Evolutionary conservation across 2,329 filamentous ascomycete species (phyloP).

Genomic region (Aspergillus texensis): DNA sequence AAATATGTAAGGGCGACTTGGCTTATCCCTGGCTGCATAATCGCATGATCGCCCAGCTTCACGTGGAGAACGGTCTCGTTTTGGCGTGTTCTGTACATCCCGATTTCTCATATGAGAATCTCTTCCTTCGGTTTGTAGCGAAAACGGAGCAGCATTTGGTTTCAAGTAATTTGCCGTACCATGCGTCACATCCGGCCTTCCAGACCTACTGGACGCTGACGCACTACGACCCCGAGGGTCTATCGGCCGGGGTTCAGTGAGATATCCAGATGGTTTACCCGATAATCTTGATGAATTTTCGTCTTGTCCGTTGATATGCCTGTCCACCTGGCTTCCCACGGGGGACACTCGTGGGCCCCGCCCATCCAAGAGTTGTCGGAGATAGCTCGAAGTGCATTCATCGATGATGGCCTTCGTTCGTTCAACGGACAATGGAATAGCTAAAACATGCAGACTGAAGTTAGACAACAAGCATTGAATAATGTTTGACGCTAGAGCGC

Average conservation of each 20-base stretch:
- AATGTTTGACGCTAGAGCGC: slow-evolving; percentile 6
- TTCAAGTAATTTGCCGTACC: slow-evolving; percentile 22
- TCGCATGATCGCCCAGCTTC: slow-evolving; percentile 23
- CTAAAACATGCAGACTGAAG: slow-evolving; percentile 28
- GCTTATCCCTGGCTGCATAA: slow-evolving; percentile 41
- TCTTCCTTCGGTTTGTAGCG: slow-evolving; percentile 22
- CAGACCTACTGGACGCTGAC: slow-evolving; percentile 28
- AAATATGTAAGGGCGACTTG: slow-evolving; percentile 62
- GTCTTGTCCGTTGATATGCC: slow-evolving; percentile 15
- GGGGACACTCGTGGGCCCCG: slow-evolving; percentile 24
- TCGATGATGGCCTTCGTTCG: slow-evolving; percentile 62
- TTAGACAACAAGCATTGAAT: neutral
- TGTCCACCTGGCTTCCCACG: slow-evolving; percentile 18
- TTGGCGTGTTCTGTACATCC: slow-evolving; percentile 30
- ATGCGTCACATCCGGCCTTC: slow-evolving; percentile 17
- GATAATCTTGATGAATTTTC: slow-evolving; percentile 14
- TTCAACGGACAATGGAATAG: slow-evolving; percentile 59
- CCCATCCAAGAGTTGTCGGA: slow-evolving; percentile 44
- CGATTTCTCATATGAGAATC: slow-evolving; percentile 26
- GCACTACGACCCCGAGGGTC: slow-evolving; percentile 30
- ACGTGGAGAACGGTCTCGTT: slow-evolving; percentile 22
- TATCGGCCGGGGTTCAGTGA: slow-evolving; percentile 21
- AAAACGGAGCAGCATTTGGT: slow-evolving; percentile 14
- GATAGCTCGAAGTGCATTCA: slow-evolving; percentile 55
- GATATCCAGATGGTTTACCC: slow-evolving; percentile 16